A percentile compares a stretch with the other conserved stretches of the same genome.
These are phyloP conservation scores for Sporothrix phasma DNA, from an alignment of 2,329 filamentous ascomycete species.

Conservation along the genomic window DNA sequence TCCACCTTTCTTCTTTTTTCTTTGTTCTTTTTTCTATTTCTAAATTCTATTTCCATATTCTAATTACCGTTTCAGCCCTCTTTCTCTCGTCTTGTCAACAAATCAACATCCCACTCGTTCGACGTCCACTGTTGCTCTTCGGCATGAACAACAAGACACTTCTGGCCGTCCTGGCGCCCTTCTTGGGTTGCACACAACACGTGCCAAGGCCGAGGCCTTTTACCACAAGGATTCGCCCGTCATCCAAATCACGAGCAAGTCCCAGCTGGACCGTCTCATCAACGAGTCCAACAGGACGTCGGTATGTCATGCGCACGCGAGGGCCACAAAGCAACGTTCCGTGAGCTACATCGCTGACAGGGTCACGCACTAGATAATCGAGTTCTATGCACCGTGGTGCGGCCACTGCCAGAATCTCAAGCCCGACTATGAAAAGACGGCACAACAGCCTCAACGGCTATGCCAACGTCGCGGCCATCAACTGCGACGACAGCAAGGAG, in stretches of 20 bases:
- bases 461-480: slow-evolving; percentile 86
- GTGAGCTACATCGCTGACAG: neutral
- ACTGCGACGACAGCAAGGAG: slow-evolving; percentile 91
- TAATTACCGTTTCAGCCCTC: too few relatives aligned
- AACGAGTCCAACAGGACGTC: slow-evolving; percentile 84
- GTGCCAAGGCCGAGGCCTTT: slow-evolving; percentile 52
- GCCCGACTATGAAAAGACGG: slow-evolving; percentile 89
- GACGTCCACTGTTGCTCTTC: neutral
- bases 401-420: slow-evolving; percentile 95
- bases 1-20: too few relatives aligned
- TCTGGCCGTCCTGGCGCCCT: slow-evolving; percentile 53
- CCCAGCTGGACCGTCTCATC: slow-evolving; percentile 66
- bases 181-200: slow-evolving; percentile 32
- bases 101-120: neutral
- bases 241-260: slow-evolving; percentile 67
- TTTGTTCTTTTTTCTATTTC: too few relatives aligned
- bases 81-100: neutral
- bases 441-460: slow-evolving; percentile 80
- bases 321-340: too few relatives aligned
- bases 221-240: slow-evolving; percentile 85
- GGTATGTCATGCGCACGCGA: slow-evolving; percentile 41
- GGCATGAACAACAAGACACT: neutral
- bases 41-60: too few relatives aligned
- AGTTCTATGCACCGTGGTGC: slow-evolving; percentile 97
- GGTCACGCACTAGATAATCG: slow-evolving; percentile 44